Evolutionary conservation across 805 yeast genomes (phyloP).

Genomic region (Ogataea allantospora): DNA sequence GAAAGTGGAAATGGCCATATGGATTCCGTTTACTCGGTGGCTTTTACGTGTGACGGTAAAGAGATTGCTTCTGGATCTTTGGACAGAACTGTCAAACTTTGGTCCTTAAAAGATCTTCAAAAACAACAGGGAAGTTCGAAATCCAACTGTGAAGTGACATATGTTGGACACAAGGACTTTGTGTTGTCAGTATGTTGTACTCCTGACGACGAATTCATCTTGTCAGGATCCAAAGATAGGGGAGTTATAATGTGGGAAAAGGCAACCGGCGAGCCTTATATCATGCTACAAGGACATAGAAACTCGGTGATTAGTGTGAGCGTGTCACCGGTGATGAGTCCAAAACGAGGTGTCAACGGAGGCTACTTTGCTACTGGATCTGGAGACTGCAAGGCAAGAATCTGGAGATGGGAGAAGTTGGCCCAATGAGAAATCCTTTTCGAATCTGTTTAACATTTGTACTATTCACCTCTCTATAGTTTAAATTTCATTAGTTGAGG

Average conservation of each 20-base stretch:
- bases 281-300: slow-evolving; percentile 96
- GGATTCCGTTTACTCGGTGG: slow-evolving; percentile 93
- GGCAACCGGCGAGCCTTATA: slow-evolving; percentile 81
- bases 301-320: slow-evolving; percentile 94
- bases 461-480: slow-evolving; percentile 11
- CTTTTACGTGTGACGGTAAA: slow-evolving; percentile 86
- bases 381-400: slow-evolving; percentile 96
- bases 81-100: slow-evolving; percentile 92
- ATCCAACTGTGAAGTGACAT: slow-evolving; percentile 81
- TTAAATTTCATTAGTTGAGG: slow-evolving; percentile 2
- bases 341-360: slow-evolving; percentile 50
- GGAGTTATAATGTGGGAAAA: slow-evolving; percentile 98
- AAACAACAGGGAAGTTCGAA: slow-evolving; percentile 46
- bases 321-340: slow-evolving; percentile 72
- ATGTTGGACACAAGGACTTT: slow-evolving; percentile 94
- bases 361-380: slow-evolving; percentile 95
- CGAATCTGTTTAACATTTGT: slow-evolving; percentile 14
- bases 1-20: slow-evolving; percentile 91
- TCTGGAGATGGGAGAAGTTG: slow-evolving; percentile 79
- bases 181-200: slow-evolving; percentile 92
- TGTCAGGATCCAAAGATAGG: slow-evolving; percentile 94
- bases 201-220: slow-evolving; percentile 85
- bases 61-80: slow-evolving; percentile 93
- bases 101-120: slow-evolving; percentile 74
- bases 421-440: slow-evolving; percentile 16